Conservation (phyloP, 345 rosid genomes). For the Boechera divaricarpa region DNA sequence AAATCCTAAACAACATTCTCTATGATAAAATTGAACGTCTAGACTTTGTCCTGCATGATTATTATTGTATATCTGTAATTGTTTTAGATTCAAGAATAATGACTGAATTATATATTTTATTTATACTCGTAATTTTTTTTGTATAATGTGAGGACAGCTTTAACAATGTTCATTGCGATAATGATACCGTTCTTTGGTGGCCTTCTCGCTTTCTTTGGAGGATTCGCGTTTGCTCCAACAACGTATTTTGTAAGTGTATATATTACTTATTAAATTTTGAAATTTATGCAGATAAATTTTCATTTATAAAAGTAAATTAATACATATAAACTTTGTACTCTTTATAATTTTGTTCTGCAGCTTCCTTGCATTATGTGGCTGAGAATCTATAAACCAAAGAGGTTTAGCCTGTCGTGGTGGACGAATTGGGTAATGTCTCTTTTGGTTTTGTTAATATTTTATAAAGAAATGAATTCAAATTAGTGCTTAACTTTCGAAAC, state of each 20-base stretch:
- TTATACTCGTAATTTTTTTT: not conserved
- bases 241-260: conserved; percentile 65
- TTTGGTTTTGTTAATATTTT: not conserved
- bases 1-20: not conserved
- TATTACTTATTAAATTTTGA: not conserved
- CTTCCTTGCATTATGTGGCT: conserved; percentile 86
- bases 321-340: not conserved
- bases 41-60: not conserved
- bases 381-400: conserved; percentile 62
- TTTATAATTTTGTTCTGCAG: conserved; percentile 42
- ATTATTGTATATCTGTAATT: not conserved
- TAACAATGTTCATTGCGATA: conserved; percentile 70
- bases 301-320: not conserved
- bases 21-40: not conserved
- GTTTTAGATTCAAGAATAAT: not conserved
- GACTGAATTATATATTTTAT: not conserved
- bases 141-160: conserved; percentile 45
- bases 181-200: conserved; percentile 80
- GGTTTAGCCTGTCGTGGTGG: conserved; percentile 67
- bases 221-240: conserved; percentile 84
- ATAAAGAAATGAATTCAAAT: not conserved
- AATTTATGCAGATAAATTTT: not conserved
- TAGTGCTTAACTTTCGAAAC: not conserved
- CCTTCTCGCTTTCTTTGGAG: conserved; percentile 80
- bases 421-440: conserved; percentile 62